Evolutionary conservation across 2,329 filamentous ascomycete genomes (phyloP), one percentile per base, ranked within the genome.

Genomic region (Penicillium sclerotiorum): DNA sequence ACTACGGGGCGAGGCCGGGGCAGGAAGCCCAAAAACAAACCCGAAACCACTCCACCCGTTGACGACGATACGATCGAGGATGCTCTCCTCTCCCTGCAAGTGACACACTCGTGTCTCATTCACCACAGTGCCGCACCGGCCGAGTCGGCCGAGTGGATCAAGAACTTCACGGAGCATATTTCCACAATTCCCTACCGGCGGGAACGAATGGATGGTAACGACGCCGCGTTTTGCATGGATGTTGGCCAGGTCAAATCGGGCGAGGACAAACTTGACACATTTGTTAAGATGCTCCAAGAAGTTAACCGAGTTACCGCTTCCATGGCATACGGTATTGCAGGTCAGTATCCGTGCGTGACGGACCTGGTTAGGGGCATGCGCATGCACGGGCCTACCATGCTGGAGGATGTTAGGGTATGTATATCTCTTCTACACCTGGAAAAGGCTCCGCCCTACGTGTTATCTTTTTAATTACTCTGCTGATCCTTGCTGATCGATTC

Each of bases 141-240:
- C 0, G 86, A 90, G 61, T 88, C 87, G 1, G 86, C 87, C 2
- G 80, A 86, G 58, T 90, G 88, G 86, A 83, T 92, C 23, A 75
- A 80, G 23, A 77, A 81, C 27, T 90, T 92, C 61, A 93, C 89
- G 0, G 86, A 91, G 62, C 86, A 93, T 65, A 85, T 93, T 41
- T 88, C 87, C 7, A 88, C 85, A 1, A 83, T 88, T 18, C 89
- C 88, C 0, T 92, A 92, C 68, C 82, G 83, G 12, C 66, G 62
- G 6, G 71, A 77, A 47, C 66, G 71, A 25, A 73, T 75, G 46
- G 77, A 80, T 1, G 64, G 74, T 2, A 84, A 75, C 13, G 69
- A 75, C 58, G 67, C 73, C 3, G 70, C 81, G 0, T 93, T 93
- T 66, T 92, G 88, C 70, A 91, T 92, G 86, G 88, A 90, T 45